phyloP scores from a whole-genome alignment of 768 basidiomycete species.

The Rhodotorula paludigena region DNA sequence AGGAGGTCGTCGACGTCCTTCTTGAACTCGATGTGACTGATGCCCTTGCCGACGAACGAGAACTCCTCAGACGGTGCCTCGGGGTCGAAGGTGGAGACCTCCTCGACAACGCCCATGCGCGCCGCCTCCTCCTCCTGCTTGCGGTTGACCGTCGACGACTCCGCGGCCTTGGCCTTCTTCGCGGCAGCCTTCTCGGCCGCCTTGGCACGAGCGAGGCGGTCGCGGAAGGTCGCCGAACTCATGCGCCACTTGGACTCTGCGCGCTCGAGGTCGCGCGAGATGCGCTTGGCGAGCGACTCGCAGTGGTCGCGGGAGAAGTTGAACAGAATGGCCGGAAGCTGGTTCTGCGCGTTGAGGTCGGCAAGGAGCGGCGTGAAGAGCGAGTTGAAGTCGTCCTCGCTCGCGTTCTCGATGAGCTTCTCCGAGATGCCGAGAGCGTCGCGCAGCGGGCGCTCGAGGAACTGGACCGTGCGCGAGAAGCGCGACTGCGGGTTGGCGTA shows the following conservation, averaged over 20 bases:
- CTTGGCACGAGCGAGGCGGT: constrained; percentile 54
- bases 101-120: constrained; percentile 33
- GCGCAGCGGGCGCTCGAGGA: constrained; percentile 29
- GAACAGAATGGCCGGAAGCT: constrained; percentile 66
- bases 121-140: constrained; percentile 41
- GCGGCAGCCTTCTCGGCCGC: constrained; percentile 52
- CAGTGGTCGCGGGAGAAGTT: constrained; percentile 60
- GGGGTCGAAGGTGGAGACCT: constrained; percentile 54
- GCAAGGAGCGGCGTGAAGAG: constrained; percentile 52
- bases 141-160: constrained; percentile 42
- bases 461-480: constrained; percentile 50
- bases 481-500: constrained; percentile 47
- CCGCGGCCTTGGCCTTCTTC: constrained; percentile 48
- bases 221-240: constrained; percentile 56
- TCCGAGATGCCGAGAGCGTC: constrained; percentile 28
- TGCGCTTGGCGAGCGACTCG: constrained; percentile 54
- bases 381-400: constrained; percentile 49
- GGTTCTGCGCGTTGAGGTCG: constrained; percentile 57
- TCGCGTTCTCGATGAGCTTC: constrained; percentile 31
- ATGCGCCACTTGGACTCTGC: constrained; percentile 57
- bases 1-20: constrained; percentile 52
- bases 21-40: constrained; percentile 54
- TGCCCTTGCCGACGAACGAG: constrained; percentile 57
- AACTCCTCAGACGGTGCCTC: constrained; percentile 59
- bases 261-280: constrained; percentile 49